Conservation (phyloP, 2,329 filamentous ascomycete genomes). For the Xylaria digitata region DNA sequence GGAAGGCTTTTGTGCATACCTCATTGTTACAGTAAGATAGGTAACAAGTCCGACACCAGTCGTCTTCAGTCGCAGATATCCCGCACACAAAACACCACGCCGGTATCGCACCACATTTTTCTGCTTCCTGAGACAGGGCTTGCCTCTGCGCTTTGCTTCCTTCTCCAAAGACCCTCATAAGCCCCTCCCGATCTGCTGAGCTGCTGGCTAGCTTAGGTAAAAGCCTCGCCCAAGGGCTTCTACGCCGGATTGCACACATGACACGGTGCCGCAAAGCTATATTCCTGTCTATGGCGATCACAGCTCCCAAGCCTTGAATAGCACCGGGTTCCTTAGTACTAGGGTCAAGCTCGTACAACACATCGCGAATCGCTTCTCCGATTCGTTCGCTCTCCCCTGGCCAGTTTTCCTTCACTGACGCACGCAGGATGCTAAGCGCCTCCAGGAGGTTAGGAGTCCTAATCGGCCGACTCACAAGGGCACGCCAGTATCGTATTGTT, state of each 20-base stretch:
- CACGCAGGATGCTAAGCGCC: constrained; percentile 38
- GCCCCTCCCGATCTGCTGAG: constrained; percentile 32
- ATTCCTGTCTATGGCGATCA: constrained; percentile 35
- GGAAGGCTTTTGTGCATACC: constrained; percentile 36
- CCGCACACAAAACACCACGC: constrained; percentile 40
- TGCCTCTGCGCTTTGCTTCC: constrained; percentile 36
- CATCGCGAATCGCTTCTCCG: constrained; percentile 36
- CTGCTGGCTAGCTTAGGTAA: constrained; percentile 35
- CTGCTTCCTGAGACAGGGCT: constrained; percentile 29
- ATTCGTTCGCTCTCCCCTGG: constrained; percentile 35
- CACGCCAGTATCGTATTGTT: constrained; percentile 39
- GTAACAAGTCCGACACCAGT: constrained; percentile 39
- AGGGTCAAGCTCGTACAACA: constrained; percentile 34
- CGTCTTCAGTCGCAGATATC: constrained; percentile 37
- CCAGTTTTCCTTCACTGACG: constrained; percentile 35
- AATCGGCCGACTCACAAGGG: constrained; percentile 38
- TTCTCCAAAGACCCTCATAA: constrained; percentile 38
- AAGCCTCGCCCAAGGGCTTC: constrained; percentile 35
- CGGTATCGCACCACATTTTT: constrained; percentile 30
- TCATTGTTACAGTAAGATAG: constrained; percentile 38
- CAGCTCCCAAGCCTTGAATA: constrained; percentile 33
- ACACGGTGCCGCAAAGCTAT: constrained; percentile 33
- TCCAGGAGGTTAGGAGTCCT: constrained; percentile 37
- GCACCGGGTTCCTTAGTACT: constrained; percentile 32
- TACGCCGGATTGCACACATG: constrained; percentile 39